Conservation (phyloP, 2,329 filamentous ascomycete species). For the Bimuria novae-zelandiae region DNA sequence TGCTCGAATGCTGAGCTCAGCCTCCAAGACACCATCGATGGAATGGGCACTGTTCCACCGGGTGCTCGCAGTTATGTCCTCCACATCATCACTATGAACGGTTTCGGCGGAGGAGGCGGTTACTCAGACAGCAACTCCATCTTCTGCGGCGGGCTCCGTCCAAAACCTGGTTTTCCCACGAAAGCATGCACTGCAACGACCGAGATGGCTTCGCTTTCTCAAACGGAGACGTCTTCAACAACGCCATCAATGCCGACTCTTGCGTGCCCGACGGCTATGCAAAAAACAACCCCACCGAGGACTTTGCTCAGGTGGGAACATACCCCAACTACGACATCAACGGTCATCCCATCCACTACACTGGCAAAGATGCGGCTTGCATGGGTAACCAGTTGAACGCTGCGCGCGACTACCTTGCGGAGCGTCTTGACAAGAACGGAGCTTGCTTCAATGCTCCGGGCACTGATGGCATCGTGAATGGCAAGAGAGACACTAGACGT, state of each 20-base stretch:
- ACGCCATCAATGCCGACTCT: constrained; percentile 12
- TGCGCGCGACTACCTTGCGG: constrained; percentile 9
- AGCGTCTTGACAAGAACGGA: constrained; percentile 3
- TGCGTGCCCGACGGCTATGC: constrained; percentile 16
- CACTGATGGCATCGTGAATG: constrained; percentile 4
- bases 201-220: constrained; percentile 9
- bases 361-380: constrained; percentile 9
- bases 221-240: constrained; percentile 6
- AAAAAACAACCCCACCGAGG: constrained; percentile 13
- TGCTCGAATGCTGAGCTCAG: constrained; percentile 17
- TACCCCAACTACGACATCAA: constrained; percentile 19
- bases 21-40: constrained; percentile 11
- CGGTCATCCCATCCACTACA: constrained; percentile 9
- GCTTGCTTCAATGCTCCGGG: constrained; percentile 7
- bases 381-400: constrained; percentile 17
- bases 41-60: constrained; percentile 15
- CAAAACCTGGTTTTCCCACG: constrained; percentile 12
- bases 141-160: constrained; percentile 9
- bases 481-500: constrained; percentile 1
- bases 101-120: constrained; percentile 6
- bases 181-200: constrained; percentile 14
- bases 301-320: constrained; percentile 16
- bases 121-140: constrained; percentile 12
- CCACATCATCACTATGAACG: constrained; percentile 11
- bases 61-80: constrained; percentile 18